Percentiles rank a stretch among this genome's conserved stretches.
These are phyloP conservation scores for Pichia rugopelliculosa DNA, from an alignment of 805 yeast genomes.

Conservation along the genomic window DNA sequence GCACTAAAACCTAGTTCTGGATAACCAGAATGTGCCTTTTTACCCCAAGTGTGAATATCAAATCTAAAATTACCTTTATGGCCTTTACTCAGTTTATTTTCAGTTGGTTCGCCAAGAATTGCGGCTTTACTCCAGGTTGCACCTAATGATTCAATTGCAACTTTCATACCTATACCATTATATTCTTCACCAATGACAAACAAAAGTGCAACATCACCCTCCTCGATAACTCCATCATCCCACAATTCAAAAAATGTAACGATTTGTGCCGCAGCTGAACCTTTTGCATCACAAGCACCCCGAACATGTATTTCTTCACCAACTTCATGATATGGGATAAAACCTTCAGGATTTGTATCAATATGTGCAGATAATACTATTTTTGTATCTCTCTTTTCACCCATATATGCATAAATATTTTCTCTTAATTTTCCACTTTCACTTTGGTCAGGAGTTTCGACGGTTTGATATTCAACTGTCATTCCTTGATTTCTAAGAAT, in stretches of 20 bases:
- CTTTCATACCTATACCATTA: slow-evolving; percentile 53
- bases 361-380: slow-evolving; percentile 52
- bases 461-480: slow-evolving; percentile 40
- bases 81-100: slow-evolving; percentile 55
- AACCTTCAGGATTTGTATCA: slow-evolving; percentile 50
- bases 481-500: slow-evolving; percentile 35
- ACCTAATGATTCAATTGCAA: slow-evolving; percentile 33
- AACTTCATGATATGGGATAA: neutral
- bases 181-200: slow-evolving; percentile 64
- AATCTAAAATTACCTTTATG: slow-evolving; percentile 52
- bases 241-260: slow-evolving; percentile 41
- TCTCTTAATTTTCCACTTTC: neutral
- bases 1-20: slow-evolving; percentile 62
- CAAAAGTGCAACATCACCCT: slow-evolving; percentile 50
- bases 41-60: slow-evolving; percentile 38
- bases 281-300: slow-evolving; percentile 64
- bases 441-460: neutral
- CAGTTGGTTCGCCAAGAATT: slow-evolving; percentile 71
- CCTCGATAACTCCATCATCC: slow-evolving; percentile 29
- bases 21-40: slow-evolving; percentile 57
- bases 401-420: slow-evolving; percentile 49
- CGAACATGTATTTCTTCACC: slow-evolving; percentile 53
- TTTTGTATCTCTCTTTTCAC: slow-evolving; percentile 37
- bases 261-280: slow-evolving; percentile 54
- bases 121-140: slow-evolving; percentile 45